Conservation (phyloP, 495 filamentous ascomycete genomes). For the Podospora australis region DNA sequence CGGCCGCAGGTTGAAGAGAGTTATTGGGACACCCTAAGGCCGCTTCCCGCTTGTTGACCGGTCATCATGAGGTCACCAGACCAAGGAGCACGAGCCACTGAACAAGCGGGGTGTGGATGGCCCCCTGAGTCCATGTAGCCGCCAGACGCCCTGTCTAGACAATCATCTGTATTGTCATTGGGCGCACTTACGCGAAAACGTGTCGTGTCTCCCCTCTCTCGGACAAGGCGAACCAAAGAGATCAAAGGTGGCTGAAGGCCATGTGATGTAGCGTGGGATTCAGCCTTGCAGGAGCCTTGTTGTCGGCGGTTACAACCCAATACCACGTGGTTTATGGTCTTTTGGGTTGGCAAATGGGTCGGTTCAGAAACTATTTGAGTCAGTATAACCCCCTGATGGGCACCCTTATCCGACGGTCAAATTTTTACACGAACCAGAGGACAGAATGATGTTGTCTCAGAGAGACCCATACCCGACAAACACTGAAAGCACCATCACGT, state of each 20-base stretch:
- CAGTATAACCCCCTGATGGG: conserved; percentile 5
- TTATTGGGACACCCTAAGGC: not conserved
- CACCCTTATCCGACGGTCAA: conserved; percentile 7
- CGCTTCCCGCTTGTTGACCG: no score
- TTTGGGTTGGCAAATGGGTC: not conserved
- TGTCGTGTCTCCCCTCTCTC: conserved; percentile 1
- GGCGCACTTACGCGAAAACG: conserved; percentile 12
- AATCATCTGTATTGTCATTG: conserved; percentile 9
- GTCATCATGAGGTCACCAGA: not conserved
- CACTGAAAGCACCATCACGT: no score
- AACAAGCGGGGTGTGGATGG: not conserved
- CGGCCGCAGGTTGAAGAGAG: not conserved
- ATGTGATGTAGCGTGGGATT: conserved; percentile 8
- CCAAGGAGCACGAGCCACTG: conserved; percentile 1
- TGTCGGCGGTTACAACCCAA: conserved; percentile 1
- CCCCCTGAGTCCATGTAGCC: not conserved
- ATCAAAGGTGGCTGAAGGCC: conserved; percentile 10
- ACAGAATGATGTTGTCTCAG: not conserved
- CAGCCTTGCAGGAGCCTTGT: not conserved
- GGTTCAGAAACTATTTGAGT: conserved; percentile 4
- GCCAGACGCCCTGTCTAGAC: not conserved
- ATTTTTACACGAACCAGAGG: conserved; percentile 1
- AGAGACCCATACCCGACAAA: not conserved
- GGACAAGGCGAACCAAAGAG: not conserved
- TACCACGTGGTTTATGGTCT: conserved; percentile 15